Conservation (phyloP, 371 early-diverging fungal genomes). For the Apophysomyces variabilis region DNA sequence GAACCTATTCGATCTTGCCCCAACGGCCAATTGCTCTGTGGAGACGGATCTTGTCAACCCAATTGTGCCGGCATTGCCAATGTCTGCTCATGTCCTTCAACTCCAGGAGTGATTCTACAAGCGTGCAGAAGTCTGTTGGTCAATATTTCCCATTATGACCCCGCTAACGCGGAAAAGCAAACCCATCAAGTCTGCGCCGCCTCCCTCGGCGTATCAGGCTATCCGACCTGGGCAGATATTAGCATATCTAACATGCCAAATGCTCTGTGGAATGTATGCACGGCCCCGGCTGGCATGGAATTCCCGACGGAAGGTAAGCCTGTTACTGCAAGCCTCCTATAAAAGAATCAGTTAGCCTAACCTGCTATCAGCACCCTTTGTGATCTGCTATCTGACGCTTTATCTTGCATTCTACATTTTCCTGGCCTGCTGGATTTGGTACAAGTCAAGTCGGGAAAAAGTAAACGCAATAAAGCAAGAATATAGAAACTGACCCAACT, state of each 20-base stretch:
- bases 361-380: constrained; percentile 32
- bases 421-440: constrained; percentile 41
- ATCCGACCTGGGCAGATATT: constrained; percentile 35
- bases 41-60: constrained; percentile 30
- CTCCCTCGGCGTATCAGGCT: constrained; percentile 22
- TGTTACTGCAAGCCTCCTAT: background rate
- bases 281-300: constrained; percentile 30
- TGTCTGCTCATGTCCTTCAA: constrained; percentile 29
- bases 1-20: constrained; percentile 22
- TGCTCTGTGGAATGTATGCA: constrained; percentile 46
- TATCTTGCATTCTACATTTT: constrained; percentile 35
- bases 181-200: constrained; percentile 40
- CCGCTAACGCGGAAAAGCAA: constrained; percentile 42
- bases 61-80: constrained; percentile 13
- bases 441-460: constrained; percentile 35
- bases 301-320: constrained; percentile 37
- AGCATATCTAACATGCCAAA: background rate
- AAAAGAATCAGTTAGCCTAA: background rate
- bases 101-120: constrained; percentile 13
- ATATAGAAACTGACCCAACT: background rate
- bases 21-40: constrained; percentile 18
- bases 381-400: constrained; percentile 37
- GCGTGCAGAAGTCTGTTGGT: constrained; percentile 22
- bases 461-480: constrained; percentile 20
- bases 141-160: constrained; percentile 40